Percentiles rank a stretch among this genome's conserved stretches.
Evolutionary conservation across 192 early-diverging fungal genomes (phyloP).

Genomic region (Gonapodya prolifera): DNA sequence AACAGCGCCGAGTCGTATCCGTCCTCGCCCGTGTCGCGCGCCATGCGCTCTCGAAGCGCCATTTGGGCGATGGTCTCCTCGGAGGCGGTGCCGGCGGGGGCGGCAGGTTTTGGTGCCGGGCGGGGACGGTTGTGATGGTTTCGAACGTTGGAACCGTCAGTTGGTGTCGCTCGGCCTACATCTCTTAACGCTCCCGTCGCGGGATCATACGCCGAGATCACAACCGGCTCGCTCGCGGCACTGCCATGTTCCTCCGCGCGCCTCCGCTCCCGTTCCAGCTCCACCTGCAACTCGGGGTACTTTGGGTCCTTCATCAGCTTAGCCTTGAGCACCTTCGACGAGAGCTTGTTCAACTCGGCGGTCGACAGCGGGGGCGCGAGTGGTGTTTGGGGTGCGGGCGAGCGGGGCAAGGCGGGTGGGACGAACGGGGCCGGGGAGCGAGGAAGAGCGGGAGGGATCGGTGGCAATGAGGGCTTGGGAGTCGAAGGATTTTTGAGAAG

Average conservation of each 20-base stretch:
- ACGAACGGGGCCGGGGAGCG: not conserved
- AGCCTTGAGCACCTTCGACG: constrained; percentile 69
- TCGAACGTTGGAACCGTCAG: constrained; percentile 38
- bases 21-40: constrained; percentile 6
- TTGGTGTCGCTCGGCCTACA: constrained; percentile 27
- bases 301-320: constrained; percentile 53
- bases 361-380: constrained; percentile 22
- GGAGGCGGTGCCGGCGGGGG: not conserved
- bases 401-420: not conserved
- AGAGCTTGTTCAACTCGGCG: constrained; percentile 75
- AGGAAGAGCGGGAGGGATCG: not conserved
- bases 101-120: constrained; percentile 6
- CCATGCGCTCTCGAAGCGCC: not conserved
- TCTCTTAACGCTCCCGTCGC: not conserved
- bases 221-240: not conserved
- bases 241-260: constrained; percentile 18
- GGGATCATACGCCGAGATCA: not conserved
- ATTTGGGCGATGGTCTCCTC: not conserved
- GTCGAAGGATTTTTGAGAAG: not conserved
- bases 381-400: constrained; percentile 9
- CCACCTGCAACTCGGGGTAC: constrained; percentile 45
- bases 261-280: constrained; percentile 51
- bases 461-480: not conserved
- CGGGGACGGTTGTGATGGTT: constrained; percentile 30
- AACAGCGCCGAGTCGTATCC: constrained; percentile 58